These are phyloP conservation scores for Sarocladium kiliense DNA, from an alignment of 2,329 filamentous ascomycete genomes.

Conservation along the genomic window DNA sequence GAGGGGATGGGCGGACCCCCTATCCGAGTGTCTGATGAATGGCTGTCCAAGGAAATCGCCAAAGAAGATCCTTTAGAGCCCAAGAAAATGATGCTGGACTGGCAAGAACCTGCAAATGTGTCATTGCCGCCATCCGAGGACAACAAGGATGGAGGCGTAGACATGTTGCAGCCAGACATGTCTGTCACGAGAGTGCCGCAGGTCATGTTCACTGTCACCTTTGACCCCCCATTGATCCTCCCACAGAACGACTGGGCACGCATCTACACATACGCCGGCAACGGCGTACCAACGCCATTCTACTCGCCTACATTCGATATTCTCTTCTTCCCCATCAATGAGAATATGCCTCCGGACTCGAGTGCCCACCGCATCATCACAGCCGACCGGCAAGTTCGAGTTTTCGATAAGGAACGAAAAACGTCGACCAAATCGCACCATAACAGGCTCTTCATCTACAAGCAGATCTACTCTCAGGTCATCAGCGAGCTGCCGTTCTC, in stretches of 20 bases:
- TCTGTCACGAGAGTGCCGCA: slow-evolving; percentile 56
- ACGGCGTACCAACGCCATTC: slow-evolving; percentile 32
- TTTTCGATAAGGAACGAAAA: slow-evolving; percentile 28
- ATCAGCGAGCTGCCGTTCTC: slow-evolving; percentile 68
- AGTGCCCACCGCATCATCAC: slow-evolving; percentile 53
- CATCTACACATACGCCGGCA: slow-evolving; percentile 53
- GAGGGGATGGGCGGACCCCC: slow-evolving; percentile 46
- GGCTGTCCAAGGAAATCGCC: slow-evolving; percentile 65
- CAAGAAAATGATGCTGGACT: slow-evolving; percentile 53
- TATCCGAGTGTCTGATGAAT: slow-evolving; percentile 66
- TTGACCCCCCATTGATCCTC: slow-evolving; percentile 69
- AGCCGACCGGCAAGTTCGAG: slow-evolving; percentile 40
- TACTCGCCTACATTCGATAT: slow-evolving; percentile 49
- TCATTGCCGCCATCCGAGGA: slow-evolving; percentile 45
- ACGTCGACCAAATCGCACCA: slow-evolving; percentile 34
- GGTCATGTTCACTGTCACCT: slow-evolving; percentile 67
- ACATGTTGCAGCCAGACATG: slow-evolving; percentile 42
- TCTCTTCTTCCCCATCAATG: slow-evolving; percentile 50
- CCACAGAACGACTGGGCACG: slow-evolving; percentile 59
- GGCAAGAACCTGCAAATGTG: slow-evolving; percentile 66
- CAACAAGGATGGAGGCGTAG: slow-evolving; percentile 45
- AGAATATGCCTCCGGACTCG: slow-evolving; percentile 45
- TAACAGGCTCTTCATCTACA: slow-evolving; percentile 65
- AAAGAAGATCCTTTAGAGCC: slow-evolving; percentile 42
- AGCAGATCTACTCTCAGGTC: slow-evolving; percentile 64